Evolutionary conservation across 2,329 filamentous ascomycete genomes (phyloP).

Genomic region (Lachnellula occidentalis): DNA sequence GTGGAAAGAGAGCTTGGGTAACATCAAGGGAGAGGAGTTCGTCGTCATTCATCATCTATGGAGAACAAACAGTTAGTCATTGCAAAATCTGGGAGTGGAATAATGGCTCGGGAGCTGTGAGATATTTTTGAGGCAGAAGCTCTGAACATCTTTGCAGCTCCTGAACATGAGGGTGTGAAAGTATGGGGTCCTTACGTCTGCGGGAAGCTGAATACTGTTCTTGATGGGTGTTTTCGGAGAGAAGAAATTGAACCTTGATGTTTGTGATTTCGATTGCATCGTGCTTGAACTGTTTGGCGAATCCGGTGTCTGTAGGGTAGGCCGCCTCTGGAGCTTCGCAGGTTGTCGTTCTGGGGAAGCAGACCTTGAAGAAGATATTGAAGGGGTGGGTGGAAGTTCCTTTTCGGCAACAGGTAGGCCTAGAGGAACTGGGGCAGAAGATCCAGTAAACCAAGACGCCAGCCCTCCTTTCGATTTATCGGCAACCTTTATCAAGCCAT

Average conservation of each 20-base stretch:
- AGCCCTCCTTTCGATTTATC: constrained; percentile 25
- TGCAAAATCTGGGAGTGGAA: no score
- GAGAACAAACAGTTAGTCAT: no score
- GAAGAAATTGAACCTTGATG: constrained; percentile 24
- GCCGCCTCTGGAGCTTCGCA: constrained; percentile 17
- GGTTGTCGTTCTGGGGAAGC: constrained; percentile 13
- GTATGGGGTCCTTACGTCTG: constrained; percentile 1
- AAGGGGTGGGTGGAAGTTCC: constrained; percentile 6
- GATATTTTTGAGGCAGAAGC: no score
- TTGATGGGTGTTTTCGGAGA: constrained; percentile 21
- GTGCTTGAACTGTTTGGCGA: constrained; percentile 1
- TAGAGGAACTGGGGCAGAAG: constrained; percentile 21
- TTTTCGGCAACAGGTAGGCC: constrained; percentile 18
- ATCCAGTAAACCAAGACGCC: constrained; percentile 27
- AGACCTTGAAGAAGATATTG: constrained; percentile 9
- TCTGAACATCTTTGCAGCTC: no score
- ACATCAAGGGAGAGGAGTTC: constrained; percentile 53
- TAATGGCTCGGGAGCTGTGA: no score
- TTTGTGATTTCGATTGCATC: constrained; percentile 9
- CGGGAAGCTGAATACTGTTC: constrained; percentile 20
- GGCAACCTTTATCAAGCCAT: constrained; percentile 19
- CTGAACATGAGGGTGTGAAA: no score
- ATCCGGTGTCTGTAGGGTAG: constrained; percentile 14
- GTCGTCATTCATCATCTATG: constrained; percentile 35
- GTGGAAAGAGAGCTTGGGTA: constrained; percentile 48